A percentile compares a stretch with the other conserved stretches of the same genome.
These are phyloP conservation scores for Cucumis hystrix DNA, from an alignment of 306 rosid genomes.

Conservation along the genomic window DNA sequence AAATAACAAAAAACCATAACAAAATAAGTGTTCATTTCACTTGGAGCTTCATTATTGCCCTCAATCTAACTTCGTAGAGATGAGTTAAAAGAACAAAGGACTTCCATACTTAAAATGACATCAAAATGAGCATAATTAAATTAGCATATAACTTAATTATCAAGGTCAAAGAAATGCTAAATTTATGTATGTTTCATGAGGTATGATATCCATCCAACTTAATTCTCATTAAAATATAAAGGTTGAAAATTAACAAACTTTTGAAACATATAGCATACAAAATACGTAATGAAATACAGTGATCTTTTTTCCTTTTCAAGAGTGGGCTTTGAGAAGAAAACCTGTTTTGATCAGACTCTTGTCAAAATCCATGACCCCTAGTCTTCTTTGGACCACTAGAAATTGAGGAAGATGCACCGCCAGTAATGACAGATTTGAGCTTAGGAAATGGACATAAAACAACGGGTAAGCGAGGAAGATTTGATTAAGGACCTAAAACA, in stretches of 20 bases:
- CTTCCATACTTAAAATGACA: neutral
- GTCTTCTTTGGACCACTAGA: no score
- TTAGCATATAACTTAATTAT: no score
- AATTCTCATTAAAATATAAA: neutral
- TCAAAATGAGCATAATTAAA: no score
- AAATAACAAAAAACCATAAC: neutral
- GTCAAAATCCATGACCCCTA: no score
- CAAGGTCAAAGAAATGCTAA: no score
- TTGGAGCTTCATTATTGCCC: neutral
- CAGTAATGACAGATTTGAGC: no score
- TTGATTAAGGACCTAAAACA: no score
- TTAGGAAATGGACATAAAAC: no score
- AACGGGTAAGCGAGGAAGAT: no score
- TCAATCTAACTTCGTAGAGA: neutral
- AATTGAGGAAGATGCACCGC: no score
- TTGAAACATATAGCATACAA: neutral
- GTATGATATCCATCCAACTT: neutral
- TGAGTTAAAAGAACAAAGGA: neutral
- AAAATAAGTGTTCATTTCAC: neutral
- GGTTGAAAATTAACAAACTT: neutral
- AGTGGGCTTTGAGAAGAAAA: conserved; percentile 60
- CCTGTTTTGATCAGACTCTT: no score
- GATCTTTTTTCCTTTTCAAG: conserved; percentile 71
- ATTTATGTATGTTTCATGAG: neutral
- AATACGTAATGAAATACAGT: conserved; percentile 29